Conservation (phyloP, 2,329 filamentous ascomycete species). For the Orbilia brochopaga region DNA sequence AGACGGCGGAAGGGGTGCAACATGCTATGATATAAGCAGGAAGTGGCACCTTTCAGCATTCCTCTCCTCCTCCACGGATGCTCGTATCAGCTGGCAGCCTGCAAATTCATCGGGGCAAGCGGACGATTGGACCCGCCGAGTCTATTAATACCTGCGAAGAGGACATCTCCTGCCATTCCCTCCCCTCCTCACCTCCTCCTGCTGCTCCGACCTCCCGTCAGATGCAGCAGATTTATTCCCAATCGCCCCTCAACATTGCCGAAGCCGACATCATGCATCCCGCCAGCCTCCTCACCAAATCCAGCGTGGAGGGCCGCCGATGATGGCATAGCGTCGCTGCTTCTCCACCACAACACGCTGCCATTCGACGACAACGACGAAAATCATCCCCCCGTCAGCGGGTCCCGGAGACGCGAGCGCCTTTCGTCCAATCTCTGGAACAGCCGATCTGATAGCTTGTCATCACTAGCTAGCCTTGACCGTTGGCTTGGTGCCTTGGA, state of each 20-base stretch:
- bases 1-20: neutral
- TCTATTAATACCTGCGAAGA: neutral
- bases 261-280: neutral
- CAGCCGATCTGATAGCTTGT: slow-evolving; percentile 10
- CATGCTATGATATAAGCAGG: neutral
- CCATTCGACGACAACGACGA: neutral
- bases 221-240: neutral
- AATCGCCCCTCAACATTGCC: neutral
- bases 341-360: slow-evolving; percentile 4
- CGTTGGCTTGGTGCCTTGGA: slow-evolving; percentile 19
- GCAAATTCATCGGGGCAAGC: neutral
- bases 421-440: slow-evolving; percentile 5
- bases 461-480: neutral
- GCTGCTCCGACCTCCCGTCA: too few species aligned
- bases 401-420: neutral
- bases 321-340: neutral
- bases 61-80: neutral
- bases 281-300: neutral
- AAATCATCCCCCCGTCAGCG: neutral
- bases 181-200: neutral
- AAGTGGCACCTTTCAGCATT: neutral
- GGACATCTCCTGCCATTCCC: neutral
- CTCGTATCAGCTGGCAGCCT: neutral
- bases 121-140: neutral
- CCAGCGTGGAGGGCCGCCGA: neutral